Evolutionary conservation across 345 rosid genomes (phyloP), one percentile per base, ranked within the genome.

Genomic region (Citrus sp.): DNA sequence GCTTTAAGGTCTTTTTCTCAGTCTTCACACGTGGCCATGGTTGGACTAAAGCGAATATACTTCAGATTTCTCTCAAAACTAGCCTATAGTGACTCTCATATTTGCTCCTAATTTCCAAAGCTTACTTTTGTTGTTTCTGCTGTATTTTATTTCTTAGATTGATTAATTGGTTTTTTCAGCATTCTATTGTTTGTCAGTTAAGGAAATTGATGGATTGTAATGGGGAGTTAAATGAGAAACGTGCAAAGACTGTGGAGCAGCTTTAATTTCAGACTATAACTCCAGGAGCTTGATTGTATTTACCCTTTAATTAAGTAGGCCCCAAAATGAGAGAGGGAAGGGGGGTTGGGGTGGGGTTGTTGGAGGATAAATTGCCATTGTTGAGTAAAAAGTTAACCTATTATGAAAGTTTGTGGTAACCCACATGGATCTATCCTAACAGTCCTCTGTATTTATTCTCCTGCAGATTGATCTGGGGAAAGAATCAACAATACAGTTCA

Each of bases 391-490:
- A 2, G 16, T 38, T 74, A 25, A 58, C 55, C 51, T 61, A 63
- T 55, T 67, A 32, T 51, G 25, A 25, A 66, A 60, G 25, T 62
- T 62, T 10, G 35, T 68, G 38, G 66, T 24, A 74, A 72, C 28
- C 22, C 74, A 59, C 55, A 40, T 68, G 60, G 37, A 24, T 72
- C 10, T 5, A 21, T 22, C 60, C 68, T 58, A 75, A 72, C 27
- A 5, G 13, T 77, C 73, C 38, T 68, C 46, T 37, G 69, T 72
- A 68, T 54, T 27, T 80, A 59, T 78, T 80, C 69, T 79, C 82
- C 72, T 59, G 73, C 90, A 93, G 98, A 89, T 95, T 89, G 97
- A 95, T 88, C 90, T 95, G 74, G 86, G 97, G 84, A 90, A 83
- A 71, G 89, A 87, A 77, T 86, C 89, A 54, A 72, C 1, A 61